Evolutionary conservation across 2,329 filamentous ascomycete genomes (phyloP), one percentile per base, ranked within the genome.

Genomic region (Laburnicola sp.): DNA sequence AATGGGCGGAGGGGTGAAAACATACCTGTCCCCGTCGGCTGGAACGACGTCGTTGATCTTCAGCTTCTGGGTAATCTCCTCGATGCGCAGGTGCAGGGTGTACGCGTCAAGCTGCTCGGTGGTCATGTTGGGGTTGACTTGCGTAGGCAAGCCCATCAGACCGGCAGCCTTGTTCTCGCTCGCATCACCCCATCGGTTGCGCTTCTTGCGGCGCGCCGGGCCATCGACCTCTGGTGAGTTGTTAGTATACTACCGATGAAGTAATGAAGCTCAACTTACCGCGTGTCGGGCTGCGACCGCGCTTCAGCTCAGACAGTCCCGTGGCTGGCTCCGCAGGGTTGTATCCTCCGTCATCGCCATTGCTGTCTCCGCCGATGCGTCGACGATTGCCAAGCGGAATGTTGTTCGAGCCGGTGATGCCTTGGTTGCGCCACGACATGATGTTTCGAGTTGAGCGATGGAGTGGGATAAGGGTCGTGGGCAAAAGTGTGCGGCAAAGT

Each of bases 41-140:
- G 94, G 94, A 56, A 99, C 94, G 48, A 99, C 94, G 81, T 99
- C 94, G 78, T 97, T 95, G 75, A 99, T 99, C 70, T 93, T 88
- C 63, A 99, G 85, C 83, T 99, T 99, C 79, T 99, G 93, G 72
- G 91, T 97, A 69, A 99, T 99, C 76, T 99, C 94, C 75, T 99
- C 93, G 70, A 99, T 97, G 69, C 94, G 91, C 69, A 99, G 79
- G 77, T 99, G 93, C 62, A 97, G 80, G 22, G 92, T 94, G 74
- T 99, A 99, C 21, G 94, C 94, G 74, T 99, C 94, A 48, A 97
- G 85, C 81, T 99, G 94, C 76, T 99, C 94, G 71, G 88, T 93
- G 49, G 94, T 99, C 91, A 99, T 99, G 76, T 93, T 92, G 57
- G 92, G 91, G 75, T 93, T 86, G 74, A 99, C 97, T 69, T 93